Evolutionary conservation across 192 early-diverging fungal genomes (phyloP).

Genomic region (Pecoramyces ruminantium): DNA sequence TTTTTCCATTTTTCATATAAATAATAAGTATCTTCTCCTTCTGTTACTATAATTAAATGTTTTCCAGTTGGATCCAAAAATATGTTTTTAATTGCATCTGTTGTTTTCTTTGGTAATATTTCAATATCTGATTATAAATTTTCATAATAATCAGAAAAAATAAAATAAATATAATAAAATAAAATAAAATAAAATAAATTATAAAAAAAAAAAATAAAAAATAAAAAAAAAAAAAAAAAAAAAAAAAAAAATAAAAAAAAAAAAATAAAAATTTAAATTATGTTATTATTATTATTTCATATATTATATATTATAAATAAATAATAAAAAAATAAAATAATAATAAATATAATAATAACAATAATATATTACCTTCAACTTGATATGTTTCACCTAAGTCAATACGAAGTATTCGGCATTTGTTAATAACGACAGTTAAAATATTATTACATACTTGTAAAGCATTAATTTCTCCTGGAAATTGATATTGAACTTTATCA

Average conservation of each 20-base stretch:
- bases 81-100: conserved; percentile 44
- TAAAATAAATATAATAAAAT: too few relatives aligned
- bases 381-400: not conserved
- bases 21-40: conserved; percentile 87
- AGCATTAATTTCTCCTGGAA: not conserved
- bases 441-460: not conserved
- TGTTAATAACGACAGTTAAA: not conserved
- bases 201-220: too few relatives aligned
- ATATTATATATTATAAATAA: too few relatives aligned
- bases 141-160: too few relatives aligned
- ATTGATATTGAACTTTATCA: not conserved
- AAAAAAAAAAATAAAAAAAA: too few relatives aligned
- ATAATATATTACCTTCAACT: not conserved
- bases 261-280: too few relatives aligned
- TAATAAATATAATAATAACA: too few relatives aligned
- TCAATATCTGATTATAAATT: conserved; percentile 47
- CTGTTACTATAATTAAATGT: conserved; percentile 75
- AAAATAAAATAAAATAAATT: too few relatives aligned
- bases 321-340: too few relatives aligned
- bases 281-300: too few relatives aligned
- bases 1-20: conserved; percentile 71
- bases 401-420: not conserved
- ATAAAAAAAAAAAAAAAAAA: too few relatives aligned
- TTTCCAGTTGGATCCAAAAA: conserved; percentile 80
- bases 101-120: conserved; percentile 32